phyloP scores from a whole-genome alignment of 106 monocot species.

The Dendrobium huoshanense region DNA sequence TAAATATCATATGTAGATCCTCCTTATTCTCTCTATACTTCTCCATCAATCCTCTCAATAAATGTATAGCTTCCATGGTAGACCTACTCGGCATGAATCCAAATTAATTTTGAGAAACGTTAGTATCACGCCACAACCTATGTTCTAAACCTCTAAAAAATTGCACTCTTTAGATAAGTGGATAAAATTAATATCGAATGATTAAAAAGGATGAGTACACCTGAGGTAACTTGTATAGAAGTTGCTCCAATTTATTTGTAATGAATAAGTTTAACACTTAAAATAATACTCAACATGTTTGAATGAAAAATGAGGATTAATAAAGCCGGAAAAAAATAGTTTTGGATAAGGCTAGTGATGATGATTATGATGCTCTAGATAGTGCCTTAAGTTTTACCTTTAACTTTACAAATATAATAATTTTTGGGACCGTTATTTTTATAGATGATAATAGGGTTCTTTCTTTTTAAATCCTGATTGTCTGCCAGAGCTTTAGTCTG shows the following conservation, averaged over 20 bases:
- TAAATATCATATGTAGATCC: too few relatives aligned
- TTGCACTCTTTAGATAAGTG: background rate
- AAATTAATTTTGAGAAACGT: too few relatives aligned
- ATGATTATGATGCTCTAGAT: too few relatives aligned
- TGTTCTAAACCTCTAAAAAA: background rate
- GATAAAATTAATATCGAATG: background rate
- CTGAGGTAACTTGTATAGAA: background rate
- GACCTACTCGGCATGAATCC: too few relatives aligned
- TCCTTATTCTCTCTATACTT: too few relatives aligned
- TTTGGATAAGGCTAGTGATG: too few relatives aligned
- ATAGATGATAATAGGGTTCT: background rate
- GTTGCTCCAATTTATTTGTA: background rate
- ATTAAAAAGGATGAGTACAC: background rate
- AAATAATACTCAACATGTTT: background rate
- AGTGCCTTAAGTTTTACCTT: too few relatives aligned
- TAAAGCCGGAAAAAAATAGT: background rate
- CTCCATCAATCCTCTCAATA: too few relatives aligned
- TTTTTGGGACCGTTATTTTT: background rate
- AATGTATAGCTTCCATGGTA: too few relatives aligned
- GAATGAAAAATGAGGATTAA: too few relatives aligned
- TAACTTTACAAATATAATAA: background rate
- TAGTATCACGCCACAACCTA: too few relatives aligned
- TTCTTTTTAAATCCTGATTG: background rate
- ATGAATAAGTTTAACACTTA: background rate
- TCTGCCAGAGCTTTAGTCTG: background rate